phyloP scores from a whole-genome alignment of 2,329 filamentous ascomycete genomes.

The Trichoderma cornu-damae region DNA sequence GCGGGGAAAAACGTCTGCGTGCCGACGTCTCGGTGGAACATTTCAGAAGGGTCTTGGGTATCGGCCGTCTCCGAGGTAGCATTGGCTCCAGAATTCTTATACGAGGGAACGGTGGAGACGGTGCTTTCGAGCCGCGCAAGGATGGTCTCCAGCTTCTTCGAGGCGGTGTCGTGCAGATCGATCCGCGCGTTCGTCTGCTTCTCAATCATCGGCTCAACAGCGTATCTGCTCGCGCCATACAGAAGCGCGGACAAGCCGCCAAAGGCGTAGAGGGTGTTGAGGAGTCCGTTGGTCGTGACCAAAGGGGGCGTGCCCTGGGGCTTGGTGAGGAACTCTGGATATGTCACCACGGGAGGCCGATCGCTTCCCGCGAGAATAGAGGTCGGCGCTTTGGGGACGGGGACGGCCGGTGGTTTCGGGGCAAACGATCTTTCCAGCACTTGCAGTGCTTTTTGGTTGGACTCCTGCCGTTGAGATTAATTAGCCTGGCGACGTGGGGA shows the following conservation, averaged over 20 bases:
- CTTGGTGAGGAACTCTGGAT: conserved; percentile 63
- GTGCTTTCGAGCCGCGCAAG: conserved; percentile 48
- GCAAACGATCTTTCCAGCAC: conserved; percentile 11
- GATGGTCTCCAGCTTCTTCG: conserved; percentile 42
- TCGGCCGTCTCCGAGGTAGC: conserved; percentile 39
- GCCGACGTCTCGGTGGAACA: conserved; percentile 76
- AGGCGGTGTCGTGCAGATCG: conserved; percentile 48
- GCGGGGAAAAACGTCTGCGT: conserved; percentile 64
- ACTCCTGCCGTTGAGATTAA: background rate
- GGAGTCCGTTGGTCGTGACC: conserved; percentile 55
- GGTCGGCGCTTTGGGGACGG: background rate
- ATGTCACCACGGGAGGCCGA: conserved; percentile 60
- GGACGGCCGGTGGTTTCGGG: conserved; percentile 24
- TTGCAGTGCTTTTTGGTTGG: background rate
- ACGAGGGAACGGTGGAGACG: conserved; percentile 57
- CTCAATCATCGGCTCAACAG: conserved; percentile 59
- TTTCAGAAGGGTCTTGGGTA: conserved; percentile 63
- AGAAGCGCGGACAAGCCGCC: conserved; percentile 55
- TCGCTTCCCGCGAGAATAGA: conserved; percentile 30
- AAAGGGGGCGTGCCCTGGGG: conserved; percentile 53
- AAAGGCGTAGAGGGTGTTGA: conserved; percentile 55
- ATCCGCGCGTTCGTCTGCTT: conserved; percentile 47
- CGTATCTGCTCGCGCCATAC: conserved; percentile 66
- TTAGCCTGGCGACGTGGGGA: background rate
- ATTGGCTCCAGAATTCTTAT: conserved; percentile 20